Base-by-base conservation (phyloP, 371 early-diverging fungal species). In the Saksenaea vasiformis region DNA sequence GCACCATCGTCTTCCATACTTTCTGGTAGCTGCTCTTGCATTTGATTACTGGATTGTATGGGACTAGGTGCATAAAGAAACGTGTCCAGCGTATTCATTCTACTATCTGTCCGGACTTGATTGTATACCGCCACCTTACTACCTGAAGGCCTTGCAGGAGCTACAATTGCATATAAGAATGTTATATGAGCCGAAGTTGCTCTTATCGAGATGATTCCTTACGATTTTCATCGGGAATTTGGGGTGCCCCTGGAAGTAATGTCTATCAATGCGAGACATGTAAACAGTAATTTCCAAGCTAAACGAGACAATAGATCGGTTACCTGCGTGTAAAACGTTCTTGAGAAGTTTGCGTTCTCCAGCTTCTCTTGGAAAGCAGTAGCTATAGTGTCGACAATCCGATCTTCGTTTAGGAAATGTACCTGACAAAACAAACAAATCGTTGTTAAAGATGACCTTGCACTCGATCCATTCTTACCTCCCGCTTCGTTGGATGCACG, bases 401-500 rank as follows among this genome's bases (percentile, higher is more conserved):
- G 68, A n/a, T 98, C 95, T 70, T 97, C 94, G 66, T 97, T 81
- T 62, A 95, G 72, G 60, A 99, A 93, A 58, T 92, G 90, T 11
- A 99, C 96, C 87, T 89, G 67, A 9, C 31, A 34, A 24, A 28
- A 58, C 31, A 2, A n/a, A n/a, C n/a, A n/a, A n/a, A n/a, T n/a
- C 15, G n/a, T 1, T 19, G 22, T 26, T 22, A 44, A 7, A 27
- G 54, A n/a, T 3, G 13, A 43, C 10, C 27, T 11, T 27, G 44
- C 1, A 22, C 9, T 38, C 27, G n/a, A n/a, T 56, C 28, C 9
- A 14, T 11, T 5, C 34, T 65, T 63, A 82, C 91, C 84, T 96
- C 94, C 22, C 87, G 85, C 67, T 99, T 99, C 37, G 98, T 95
- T 0, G 99, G 99, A 78, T 99, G 99, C 0, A 99, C 95, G 75